A percentile compares a stretch with the other conserved stretches of the same genome.
Conservation (phyloP, 352 stramenopile genomes). For the Phytopythium boreale region DNA sequence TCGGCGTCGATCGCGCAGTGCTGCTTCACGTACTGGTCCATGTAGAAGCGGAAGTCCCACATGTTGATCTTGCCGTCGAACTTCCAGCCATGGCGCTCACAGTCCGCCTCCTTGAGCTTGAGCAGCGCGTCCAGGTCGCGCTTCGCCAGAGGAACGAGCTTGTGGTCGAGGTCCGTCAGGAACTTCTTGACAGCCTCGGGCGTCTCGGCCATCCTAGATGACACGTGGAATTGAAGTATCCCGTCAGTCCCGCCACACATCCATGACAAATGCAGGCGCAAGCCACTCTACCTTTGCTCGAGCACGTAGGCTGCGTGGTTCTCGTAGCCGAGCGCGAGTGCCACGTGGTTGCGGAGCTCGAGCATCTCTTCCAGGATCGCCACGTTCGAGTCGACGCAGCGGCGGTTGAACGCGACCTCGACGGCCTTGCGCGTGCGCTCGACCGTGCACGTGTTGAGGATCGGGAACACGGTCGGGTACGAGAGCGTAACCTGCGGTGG, state of each 20-base stretch:
- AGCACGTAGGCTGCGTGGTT: constrained; percentile 86
- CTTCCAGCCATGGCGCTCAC: constrained; percentile 42
- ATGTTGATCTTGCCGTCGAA: constrained; percentile 89
- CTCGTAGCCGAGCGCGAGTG: constrained; percentile 71
- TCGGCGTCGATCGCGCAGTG: constrained; percentile 86
- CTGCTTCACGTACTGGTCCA: constrained; percentile 84
- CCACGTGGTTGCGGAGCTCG: constrained; percentile 74
- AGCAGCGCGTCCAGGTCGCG: constrained; percentile 69
- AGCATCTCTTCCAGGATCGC: constrained; percentile 84
- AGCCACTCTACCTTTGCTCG: constrained; percentile 50
- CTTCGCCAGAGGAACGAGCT: constrained; percentile 74
- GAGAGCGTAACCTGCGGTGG: constrained; percentile 66
- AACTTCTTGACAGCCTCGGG: constrained; percentile 66
- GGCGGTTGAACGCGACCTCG: constrained; percentile 74
- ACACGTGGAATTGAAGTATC: constrained; percentile 11
- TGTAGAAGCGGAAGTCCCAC: constrained; percentile 91
- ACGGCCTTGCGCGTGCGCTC: constrained; percentile 80
- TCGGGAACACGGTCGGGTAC: constrained; percentile 89
- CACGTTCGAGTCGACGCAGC: constrained; percentile 82
- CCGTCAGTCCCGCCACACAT: not conserved
- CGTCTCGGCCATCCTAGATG: constrained; percentile 59
- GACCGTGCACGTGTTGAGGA: constrained; percentile 85
- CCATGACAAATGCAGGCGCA: not conserved
- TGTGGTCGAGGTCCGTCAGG: constrained; percentile 68
- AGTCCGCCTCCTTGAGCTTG: constrained; percentile 71